phyloP scores from a whole-genome alignment of 768 basidiomycete species.

The Calocera cornea region DNA sequence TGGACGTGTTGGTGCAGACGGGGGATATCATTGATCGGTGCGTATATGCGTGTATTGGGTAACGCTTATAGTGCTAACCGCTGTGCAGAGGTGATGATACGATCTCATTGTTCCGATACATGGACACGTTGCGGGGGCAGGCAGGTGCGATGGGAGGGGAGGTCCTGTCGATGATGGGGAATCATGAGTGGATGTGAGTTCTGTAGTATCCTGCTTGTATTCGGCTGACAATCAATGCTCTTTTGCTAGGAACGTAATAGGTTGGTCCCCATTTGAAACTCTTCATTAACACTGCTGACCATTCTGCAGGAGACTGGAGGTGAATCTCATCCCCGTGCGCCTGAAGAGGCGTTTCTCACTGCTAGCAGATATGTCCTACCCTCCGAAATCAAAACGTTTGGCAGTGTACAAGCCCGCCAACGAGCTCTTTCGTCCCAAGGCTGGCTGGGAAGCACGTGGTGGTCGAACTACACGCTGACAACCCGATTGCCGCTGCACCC shows the following conservation, averaged over 20 bases:
- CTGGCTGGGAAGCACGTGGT: conserved; percentile 68
- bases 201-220: conserved; percentile 5
- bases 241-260: conserved; percentile 10
- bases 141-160: conserved; percentile 55
- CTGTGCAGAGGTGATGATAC: conserved; percentile 71
- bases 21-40: conserved; percentile 92
- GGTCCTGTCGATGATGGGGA: conserved; percentile 70
- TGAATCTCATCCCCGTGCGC: conserved; percentile 23
- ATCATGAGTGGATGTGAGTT: conserved; percentile 78
- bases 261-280: not conserved
- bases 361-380: conserved; percentile 64
- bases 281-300: not conserved
- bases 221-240: not conserved
- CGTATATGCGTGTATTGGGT: conserved; percentile 14
- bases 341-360: conserved; percentile 12
- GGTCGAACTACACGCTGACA: conserved; percentile 68
- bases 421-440: conserved; percentile 55
- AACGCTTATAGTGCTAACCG: not conserved
- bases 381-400: conserved; percentile 72
- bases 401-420: conserved; percentile 54
- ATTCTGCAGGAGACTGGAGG: conserved; percentile 67
- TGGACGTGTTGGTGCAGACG: conserved; percentile 84
- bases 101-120: conserved; percentile 66
- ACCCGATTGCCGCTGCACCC: conserved; percentile 71
- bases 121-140: conserved; percentile 69